These are phyloP conservation scores for Tuber aestivum DNA, from an alignment of 495 filamentous ascomycete genomes.

Conservation along the genomic window DNA sequence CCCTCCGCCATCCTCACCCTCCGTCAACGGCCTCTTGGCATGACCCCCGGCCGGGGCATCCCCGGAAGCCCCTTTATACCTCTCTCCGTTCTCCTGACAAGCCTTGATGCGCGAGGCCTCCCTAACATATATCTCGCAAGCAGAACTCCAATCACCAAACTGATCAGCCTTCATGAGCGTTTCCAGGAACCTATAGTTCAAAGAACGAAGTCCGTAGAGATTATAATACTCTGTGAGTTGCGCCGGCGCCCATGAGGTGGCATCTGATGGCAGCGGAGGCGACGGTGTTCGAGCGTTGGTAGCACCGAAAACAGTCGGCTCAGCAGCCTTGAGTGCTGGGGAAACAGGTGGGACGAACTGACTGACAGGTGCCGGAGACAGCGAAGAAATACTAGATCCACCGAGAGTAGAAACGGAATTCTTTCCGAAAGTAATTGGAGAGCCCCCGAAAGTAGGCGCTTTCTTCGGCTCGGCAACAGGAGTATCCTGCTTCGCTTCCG, in stretches of 20 bases:
- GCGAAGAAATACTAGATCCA: background rate
- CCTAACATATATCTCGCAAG: conserved; percentile 28
- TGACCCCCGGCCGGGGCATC: conserved; percentile 14
- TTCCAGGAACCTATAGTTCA: conserved; percentile 37
- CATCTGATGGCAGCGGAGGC: conserved; percentile 36
- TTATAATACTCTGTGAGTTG: conserved; percentile 42
- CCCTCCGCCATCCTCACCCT: conserved; percentile 34
- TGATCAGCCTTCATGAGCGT: conserved; percentile 28
- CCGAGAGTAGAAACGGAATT: background rate
- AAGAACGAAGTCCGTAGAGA: conserved; percentile 36
- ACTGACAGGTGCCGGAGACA: conserved; percentile 20
- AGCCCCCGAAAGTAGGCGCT: background rate
- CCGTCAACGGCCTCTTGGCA: conserved; percentile 25
- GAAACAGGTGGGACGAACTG: conserved; percentile 19
- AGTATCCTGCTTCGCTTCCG: background rate
- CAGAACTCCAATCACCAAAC: conserved; percentile 36
- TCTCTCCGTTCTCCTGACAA: conserved; percentile 29
- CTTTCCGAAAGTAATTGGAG: background rate
- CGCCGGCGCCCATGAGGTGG: conserved; percentile 30
- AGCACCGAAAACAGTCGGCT: conserved; percentile 1
- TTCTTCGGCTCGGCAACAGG: background rate
- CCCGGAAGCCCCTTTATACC: conserved; percentile 22
- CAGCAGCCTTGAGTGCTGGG: conserved; percentile 5
- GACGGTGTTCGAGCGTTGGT: conserved; percentile 27
- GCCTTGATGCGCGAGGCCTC: conserved; percentile 24